phyloP scores from a whole-genome alignment of 164 flowering plant genomes.

The Vitis cinerea region DNA sequence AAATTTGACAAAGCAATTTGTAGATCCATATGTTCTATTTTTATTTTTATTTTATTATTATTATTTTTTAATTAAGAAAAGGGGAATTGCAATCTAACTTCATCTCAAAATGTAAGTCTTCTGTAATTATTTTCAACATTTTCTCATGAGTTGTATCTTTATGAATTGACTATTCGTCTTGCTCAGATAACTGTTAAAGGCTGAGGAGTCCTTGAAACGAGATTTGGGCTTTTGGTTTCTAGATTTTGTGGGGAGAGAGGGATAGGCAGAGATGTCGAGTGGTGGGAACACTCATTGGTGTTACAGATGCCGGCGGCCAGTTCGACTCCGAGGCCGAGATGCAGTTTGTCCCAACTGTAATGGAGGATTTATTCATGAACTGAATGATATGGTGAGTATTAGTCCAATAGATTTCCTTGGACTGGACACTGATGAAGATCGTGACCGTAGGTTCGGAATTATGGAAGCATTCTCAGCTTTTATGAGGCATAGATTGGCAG shows the following conservation, averaged over 20 bases:
- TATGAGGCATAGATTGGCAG: slow-evolving; percentile 56
- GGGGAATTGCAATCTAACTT: too few species aligned
- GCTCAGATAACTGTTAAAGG: slow-evolving; percentile 6
- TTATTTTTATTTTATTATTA: too few species aligned
- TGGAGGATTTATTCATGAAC: slow-evolving; percentile 76
- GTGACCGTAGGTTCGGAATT: slow-evolving; percentile 44
- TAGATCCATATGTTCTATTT: too few species aligned
- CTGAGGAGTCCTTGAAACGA: slow-evolving; percentile 5
- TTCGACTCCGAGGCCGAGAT: slow-evolving; percentile 50
- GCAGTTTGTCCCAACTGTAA: slow-evolving; percentile 54
- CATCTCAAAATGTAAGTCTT: too few species aligned
- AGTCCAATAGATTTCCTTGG: slow-evolving; percentile 49
- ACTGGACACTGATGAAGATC: slow-evolving; percentile 39
- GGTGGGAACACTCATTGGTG: slow-evolving; percentile 81
- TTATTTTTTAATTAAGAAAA: too few species aligned
- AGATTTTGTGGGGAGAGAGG: slow-evolving; percentile 6
- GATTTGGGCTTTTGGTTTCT: not conserved
- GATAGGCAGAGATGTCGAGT: slow-evolving; percentile 49
- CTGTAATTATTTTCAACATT: too few species aligned
- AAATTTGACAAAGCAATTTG: too few species aligned
- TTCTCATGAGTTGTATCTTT: too few species aligned
- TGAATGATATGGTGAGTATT: slow-evolving; percentile 41
- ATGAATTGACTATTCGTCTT: not conserved
- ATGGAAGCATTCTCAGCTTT: slow-evolving; percentile 78
- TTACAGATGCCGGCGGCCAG: slow-evolving; percentile 61